A percentile compares a stretch with the other conserved stretches of the same genome.
These are phyloP conservation scores for Auxenochlorella protothecoides DNA, from an alignment of 139 green algal genomes.

Conservation along the genomic window DNA sequence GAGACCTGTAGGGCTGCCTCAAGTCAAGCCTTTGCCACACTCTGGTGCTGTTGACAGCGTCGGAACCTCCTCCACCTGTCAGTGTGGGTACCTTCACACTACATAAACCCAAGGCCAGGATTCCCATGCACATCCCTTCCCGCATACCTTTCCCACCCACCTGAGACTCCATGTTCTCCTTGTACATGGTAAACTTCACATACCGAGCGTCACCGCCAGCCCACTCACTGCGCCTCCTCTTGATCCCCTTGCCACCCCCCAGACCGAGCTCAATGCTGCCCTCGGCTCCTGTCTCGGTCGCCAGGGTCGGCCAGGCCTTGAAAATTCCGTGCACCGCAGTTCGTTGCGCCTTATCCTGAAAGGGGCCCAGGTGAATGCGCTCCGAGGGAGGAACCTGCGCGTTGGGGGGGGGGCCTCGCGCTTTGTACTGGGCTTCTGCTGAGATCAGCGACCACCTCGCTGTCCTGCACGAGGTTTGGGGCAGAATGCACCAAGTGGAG, in stretches of 20 bases:
- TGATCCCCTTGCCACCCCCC: conserved; percentile 7
- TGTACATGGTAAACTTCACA: conserved; percentile 69
- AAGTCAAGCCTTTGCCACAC: too few relatives aligned
- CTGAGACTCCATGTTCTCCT: conserved; percentile 83
- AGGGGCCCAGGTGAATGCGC: neutral
- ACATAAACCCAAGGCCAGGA: neutral
- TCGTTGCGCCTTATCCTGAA: conserved; percentile 14
- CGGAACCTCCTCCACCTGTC: too few relatives aligned
- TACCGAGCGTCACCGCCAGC: conserved; percentile 33
- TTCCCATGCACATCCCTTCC: neutral
- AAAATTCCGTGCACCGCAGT: conserved; percentile 35
- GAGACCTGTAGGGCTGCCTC: too few relatives aligned
- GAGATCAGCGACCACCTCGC: too few relatives aligned
- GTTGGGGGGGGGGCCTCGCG: neutral
- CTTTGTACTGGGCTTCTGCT: neutral
- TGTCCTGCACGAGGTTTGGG: neutral
- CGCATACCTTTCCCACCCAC: conserved; percentile 3
- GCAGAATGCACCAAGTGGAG: neutral
- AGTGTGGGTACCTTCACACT: too few relatives aligned
- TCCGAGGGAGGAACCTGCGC: conserved; percentile 7
- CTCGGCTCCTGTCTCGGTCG: conserved; percentile 19
- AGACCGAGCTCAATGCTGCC: conserved; percentile 6
- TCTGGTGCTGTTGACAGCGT: too few relatives aligned
- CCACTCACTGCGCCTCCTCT: conserved; percentile 26
- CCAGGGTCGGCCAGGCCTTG: conserved; percentile 19